phyloP scores from a whole-genome alignment of 495 filamentous ascomycete genomes.

The Trichodelitschia bisporula region DNA sequence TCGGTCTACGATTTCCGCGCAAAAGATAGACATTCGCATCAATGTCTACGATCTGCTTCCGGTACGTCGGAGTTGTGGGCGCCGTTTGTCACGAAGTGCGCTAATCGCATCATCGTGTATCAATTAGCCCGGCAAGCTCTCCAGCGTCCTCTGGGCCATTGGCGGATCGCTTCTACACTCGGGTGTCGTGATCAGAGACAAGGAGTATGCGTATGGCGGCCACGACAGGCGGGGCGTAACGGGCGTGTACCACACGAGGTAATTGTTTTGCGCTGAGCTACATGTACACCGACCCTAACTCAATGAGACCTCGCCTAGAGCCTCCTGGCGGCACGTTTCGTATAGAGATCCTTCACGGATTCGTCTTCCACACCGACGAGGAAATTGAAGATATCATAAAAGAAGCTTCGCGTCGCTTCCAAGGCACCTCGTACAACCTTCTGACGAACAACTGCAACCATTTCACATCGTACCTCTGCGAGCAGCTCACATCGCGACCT shows the following conservation, averaged over 20 bases:
- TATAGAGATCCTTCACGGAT: conserved; percentile 43
- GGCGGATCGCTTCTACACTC: conserved; percentile 53
- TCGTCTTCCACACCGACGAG: conserved; percentile 31
- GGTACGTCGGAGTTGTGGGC: too few species aligned
- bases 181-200: conserved; percentile 48
- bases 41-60: conserved; percentile 61
- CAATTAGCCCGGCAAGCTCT: conserved; percentile 36
- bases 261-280: background rate
- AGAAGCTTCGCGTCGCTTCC: conserved; percentile 23
- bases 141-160: conserved; percentile 42
- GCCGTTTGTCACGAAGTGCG: too few species aligned
- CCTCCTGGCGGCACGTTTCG: conserved; percentile 52
- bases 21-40: conserved; percentile 49
- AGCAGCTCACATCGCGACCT: conserved; percentile 32
- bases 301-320: conserved; percentile 24
- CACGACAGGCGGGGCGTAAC: conserved; percentile 39
- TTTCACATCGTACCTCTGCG: conserved; percentile 46
- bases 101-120: too few species aligned
- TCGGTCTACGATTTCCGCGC: conserved; percentile 30
- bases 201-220: conserved; percentile 66
- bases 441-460: conserved; percentile 66
- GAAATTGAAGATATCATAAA: conserved; percentile 44
- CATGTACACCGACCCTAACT: background rate
- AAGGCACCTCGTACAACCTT: conserved; percentile 48
- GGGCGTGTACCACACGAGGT: conserved; percentile 54